These are phyloP conservation scores for Annulohypoxylon moriforme DNA, from an alignment of 495 filamentous ascomycete species.

Conservation along the genomic window DNA sequence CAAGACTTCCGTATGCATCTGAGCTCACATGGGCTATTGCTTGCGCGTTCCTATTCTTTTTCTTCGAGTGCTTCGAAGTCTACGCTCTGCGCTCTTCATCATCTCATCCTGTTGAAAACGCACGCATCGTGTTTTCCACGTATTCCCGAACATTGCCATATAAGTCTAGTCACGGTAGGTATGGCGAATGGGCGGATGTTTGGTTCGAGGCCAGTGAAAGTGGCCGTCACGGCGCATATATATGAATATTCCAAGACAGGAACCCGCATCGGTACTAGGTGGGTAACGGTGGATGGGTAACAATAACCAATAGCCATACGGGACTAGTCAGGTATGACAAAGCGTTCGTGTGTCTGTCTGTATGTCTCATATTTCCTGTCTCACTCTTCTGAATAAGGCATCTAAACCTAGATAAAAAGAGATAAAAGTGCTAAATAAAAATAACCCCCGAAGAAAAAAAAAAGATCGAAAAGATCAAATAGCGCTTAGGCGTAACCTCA, in stretches of 20 bases:
- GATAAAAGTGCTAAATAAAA: neutral
- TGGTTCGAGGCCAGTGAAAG: slow-evolving; percentile 21
- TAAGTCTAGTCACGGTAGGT: slow-evolving; percentile 4
- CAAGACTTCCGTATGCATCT: slow-evolving; percentile 30
- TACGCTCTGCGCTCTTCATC: slow-evolving; percentile 32
- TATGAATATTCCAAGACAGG: slow-evolving; percentile 40
- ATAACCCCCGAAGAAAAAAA: neutral
- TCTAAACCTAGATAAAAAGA: neutral
- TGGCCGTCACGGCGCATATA: slow-evolving; percentile 44
- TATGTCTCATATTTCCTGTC: slow-evolving; percentile 19
- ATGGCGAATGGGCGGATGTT: neutral
- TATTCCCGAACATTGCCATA: slow-evolving; percentile 35
- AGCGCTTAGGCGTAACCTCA: slow-evolving; percentile 29
- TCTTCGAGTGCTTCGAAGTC: slow-evolving; percentile 39
- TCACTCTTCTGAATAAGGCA: slow-evolving; percentile 4
- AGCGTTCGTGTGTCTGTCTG: slow-evolving; percentile 16
- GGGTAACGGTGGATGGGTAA: slow-evolving; percentile 23
- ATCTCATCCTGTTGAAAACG: slow-evolving; percentile 17
- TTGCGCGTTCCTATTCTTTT: slow-evolving; percentile 39
- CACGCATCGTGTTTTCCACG: neutral
- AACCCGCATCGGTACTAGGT: slow-evolving; percentile 38
- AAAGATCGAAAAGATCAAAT: slow-evolving; percentile 4
- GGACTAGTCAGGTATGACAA: slow-evolving; percentile 33
- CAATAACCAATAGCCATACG: slow-evolving; percentile 11
- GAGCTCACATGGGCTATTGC: slow-evolving; percentile 38